Evolutionary conservation across 805 yeast genomes (phyloP).

Genomic region (Metschnikowia lachancei): DNA sequence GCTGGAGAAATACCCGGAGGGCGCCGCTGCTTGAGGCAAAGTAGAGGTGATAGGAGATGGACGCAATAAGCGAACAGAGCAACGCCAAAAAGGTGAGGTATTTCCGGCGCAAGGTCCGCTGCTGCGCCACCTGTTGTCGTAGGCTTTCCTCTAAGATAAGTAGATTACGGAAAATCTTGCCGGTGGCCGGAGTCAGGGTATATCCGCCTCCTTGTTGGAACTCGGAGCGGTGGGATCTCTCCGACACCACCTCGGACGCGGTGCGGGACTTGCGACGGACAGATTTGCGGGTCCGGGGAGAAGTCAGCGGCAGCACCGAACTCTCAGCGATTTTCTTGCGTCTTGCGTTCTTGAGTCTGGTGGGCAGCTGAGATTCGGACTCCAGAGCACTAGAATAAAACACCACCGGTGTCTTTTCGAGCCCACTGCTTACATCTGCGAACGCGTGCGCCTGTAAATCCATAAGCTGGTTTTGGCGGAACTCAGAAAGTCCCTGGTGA

Average conservation of each 20-base stretch:
- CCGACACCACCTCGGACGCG: constrained; percentile 17
- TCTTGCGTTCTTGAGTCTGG: constrained; percentile 7
- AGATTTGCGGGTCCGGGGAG: constrained; percentile 7
- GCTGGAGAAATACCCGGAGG: constrained; percentile 44
- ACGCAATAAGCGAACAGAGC: constrained; percentile 40
- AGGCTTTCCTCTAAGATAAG: constrained; percentile 82
- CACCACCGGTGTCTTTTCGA: constrained; percentile 4
- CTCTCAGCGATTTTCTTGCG: constrained; percentile 1
- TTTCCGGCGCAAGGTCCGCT: constrained; percentile 60
- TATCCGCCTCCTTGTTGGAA: constrained; percentile 18
- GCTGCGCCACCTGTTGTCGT: constrained; percentile 75
- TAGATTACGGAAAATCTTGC: constrained; percentile 77
- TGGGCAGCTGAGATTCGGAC: constrained; percentile 13
- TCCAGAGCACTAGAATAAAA: constrained; percentile 23
- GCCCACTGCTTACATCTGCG: neutral
- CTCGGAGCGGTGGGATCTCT: constrained; percentile 18
- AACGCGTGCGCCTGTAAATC: neutral
- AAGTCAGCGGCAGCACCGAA: neutral
- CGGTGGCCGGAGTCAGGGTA: constrained; percentile 46
- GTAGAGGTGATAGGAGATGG: constrained; percentile 39
- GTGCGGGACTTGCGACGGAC: constrained; percentile 17
- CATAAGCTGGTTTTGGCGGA: constrained; percentile 3
- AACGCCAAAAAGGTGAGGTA: constrained; percentile 52
- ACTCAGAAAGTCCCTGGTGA: neutral
- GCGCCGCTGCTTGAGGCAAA: constrained; percentile 23